Percentiles rank a stretch among this genome's conserved stretches.
These are phyloP conservation scores for Salvia sclarea DNA, from an alignment of 305 asterid species.

Conservation along the genomic window DNA sequence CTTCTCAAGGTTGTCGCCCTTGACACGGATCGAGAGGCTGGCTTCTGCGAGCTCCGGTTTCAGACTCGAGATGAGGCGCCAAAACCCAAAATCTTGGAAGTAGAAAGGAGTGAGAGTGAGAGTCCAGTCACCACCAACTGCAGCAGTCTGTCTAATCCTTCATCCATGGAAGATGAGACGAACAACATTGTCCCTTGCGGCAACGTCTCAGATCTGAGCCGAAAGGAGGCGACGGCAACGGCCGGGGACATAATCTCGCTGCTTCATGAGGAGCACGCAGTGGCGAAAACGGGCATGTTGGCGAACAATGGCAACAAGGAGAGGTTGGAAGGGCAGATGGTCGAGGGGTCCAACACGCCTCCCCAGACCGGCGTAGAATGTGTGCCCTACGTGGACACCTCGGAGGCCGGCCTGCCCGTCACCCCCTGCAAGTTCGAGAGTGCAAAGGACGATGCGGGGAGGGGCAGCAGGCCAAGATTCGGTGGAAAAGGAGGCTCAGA, in stretches of 20 bases:
- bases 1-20: conserved; percentile 46
- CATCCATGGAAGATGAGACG: conserved; percentile 85
- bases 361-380: conserved; percentile 52
- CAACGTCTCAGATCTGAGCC: conserved; percentile 39
- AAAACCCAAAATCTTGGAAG: conserved; percentile 38
- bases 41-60: conserved; percentile 44
- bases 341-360: conserved; percentile 51
- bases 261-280: conserved; percentile 34
- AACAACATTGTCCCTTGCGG: conserved; percentile 43
- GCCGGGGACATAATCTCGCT: conserved; percentile 26
- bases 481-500: conserved; percentile 37
- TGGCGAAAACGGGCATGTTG: conserved; percentile 33
- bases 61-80: conserved; percentile 37
- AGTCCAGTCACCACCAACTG: conserved; percentile 67
- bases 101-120: conserved; percentile 56
- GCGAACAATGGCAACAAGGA: conserved; percentile 41
- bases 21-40: conserved; percentile 37
- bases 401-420: conserved; percentile 54
- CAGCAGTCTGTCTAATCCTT: conserved; percentile 85
- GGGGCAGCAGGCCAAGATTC: conserved; percentile 39
- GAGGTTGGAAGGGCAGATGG: too few species aligned
- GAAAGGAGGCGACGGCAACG: conserved; percentile 29
- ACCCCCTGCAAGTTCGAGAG: conserved; percentile 79
- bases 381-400: conserved; percentile 43
- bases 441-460: conserved; percentile 44